Evolutionary conservation across 2,329 filamentous ascomycete genomes (phyloP).

Genomic region (Decorospora gaudefroyi): DNA sequence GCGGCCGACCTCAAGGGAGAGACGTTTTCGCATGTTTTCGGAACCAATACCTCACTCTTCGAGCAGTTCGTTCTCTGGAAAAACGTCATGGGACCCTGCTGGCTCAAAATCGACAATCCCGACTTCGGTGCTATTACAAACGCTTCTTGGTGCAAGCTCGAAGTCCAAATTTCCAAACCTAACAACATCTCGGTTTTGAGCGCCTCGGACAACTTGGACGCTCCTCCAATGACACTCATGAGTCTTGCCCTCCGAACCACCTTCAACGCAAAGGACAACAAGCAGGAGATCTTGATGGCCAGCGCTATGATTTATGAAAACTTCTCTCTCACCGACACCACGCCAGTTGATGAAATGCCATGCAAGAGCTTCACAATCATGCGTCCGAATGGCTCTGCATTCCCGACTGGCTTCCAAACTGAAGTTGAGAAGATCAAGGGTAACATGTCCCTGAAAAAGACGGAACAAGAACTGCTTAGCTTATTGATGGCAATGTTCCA

Average conservation of each 20-base stretch:
- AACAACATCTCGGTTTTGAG: conserved; percentile 72
- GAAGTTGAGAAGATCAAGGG: conserved; percentile 75
- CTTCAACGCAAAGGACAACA: conserved; percentile 90
- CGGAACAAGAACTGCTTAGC: conserved; percentile 80
- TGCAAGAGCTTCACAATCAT: conserved; percentile 92
- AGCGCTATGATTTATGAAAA: conserved; percentile 94
- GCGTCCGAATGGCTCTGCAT: conserved; percentile 74
- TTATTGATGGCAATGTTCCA: conserved; percentile 90
- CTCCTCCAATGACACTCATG: conserved; percentile 92
- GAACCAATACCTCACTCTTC: conserved; percentile 89
- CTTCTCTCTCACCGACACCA: conserved; percentile 83
- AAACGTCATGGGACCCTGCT: conserved; percentile 98
- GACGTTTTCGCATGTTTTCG: conserved; percentile 93
- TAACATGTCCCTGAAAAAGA: conserved; percentile 77
- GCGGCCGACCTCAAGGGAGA: conserved; percentile 74
- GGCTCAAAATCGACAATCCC: conserved; percentile 86
- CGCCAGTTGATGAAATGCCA: conserved; percentile 82
- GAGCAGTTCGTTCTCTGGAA: conserved; percentile 99
- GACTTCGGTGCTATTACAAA: conserved; percentile 86
- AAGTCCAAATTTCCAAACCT: conserved; percentile 80
- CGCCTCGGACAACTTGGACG: conserved; percentile 79
- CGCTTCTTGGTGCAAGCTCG: conserved; percentile 95
- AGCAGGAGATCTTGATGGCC: conserved; percentile 90
- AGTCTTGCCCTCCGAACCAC: conserved; percentile 85
- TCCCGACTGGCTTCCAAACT: conserved; percentile 84